Evolutionary conservation across 2,329 filamentous ascomycete species (phyloP).

Genomic region (Pseudocercospora fijiensis): DNA sequence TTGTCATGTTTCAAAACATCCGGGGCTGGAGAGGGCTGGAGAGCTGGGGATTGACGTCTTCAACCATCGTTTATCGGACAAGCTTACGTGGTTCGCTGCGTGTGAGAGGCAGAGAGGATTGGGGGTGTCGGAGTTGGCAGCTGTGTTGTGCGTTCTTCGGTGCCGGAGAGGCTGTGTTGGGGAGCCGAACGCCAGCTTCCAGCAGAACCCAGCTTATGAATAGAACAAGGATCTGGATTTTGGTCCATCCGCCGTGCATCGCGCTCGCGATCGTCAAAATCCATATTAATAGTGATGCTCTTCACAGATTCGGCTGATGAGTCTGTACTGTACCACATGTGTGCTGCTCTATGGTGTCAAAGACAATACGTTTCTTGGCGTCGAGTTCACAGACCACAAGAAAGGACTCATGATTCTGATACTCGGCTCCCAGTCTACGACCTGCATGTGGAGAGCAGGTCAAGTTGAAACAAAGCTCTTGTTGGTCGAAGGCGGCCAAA

Average conservation of each 20-base stretch:
- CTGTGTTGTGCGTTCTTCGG: neutral
- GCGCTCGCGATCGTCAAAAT: neutral
- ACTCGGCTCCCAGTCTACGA: neutral
- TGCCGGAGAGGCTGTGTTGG: neutral
- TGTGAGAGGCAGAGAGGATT: neutral
- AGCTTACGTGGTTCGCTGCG: constrained; percentile 15
- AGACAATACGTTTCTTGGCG: neutral
- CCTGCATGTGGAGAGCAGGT: neutral
- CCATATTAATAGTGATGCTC: neutral
- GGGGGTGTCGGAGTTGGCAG: neutral
- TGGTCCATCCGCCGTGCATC: neutral
- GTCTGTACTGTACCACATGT: neutral
- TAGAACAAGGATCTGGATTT: constrained; percentile 9
- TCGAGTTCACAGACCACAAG: neutral
- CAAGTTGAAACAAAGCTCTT: neutral
- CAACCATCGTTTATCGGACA: constrained; percentile 7
- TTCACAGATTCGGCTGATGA: neutral
- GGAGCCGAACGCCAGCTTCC: constrained; percentile 4
- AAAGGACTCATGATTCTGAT: neutral
- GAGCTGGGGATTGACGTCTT: constrained; percentile 4
- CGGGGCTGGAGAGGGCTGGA: constrained; percentile 1
- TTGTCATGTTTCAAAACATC: constrained; percentile 7
- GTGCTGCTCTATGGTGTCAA: neutral
- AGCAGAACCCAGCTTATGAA: no score
- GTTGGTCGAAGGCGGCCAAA: neutral